Base-by-base conservation (phyloP, 345 rosid genomes). In the Laguncularia racemosa region DNA sequence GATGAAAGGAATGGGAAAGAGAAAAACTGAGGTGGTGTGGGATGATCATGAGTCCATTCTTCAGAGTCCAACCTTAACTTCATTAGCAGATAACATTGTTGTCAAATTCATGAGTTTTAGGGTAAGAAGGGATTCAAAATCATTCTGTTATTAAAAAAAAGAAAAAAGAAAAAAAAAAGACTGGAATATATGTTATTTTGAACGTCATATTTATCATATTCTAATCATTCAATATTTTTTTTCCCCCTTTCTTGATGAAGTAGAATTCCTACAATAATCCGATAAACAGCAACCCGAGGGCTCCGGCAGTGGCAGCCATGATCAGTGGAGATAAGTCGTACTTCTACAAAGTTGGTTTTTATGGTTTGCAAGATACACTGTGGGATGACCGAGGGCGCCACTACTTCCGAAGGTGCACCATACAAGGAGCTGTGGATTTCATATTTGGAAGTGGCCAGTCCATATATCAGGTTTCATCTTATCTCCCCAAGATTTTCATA, bases 371-470 rank as follows among this genome's bases (percentile, higher is more conserved):
- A 66, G 95, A 92, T 73, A 92, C 95, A 0, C 20, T 92, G 71
- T 89, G 93, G 95, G 96, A 89, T 60, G 59, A 48, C 3, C 48
- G 53, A 10, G 98, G 98, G 9, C 71, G 89, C 12, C 96, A 89
- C 60, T 89, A 80, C 72, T 86, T 75, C 76, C 60, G 67, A 51
- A 57, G 52, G 2, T 92, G 93, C 69, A 68, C 74, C 54, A 86
- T 92, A 4, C 81, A 83, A 65, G 95, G 98, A 13, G 83, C 89
- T 9, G 91, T 86, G 0, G 98, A 92, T 74, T 92, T 86, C 61
- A 89, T 92, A 59, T 89, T 86, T 56, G 98, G 96, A 2, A 55
- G 49, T 21, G 98, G 84, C 4, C 90, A 81, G 57, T 89, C 96
- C 16, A 52, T 92, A 59, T 92, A 84, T 46, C 78, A 89, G 95